These are phyloP conservation scores for Eragrostis nindensis DNA, from an alignment of 176 grass and related monocot genomes.

Conservation along the genomic window DNA sequence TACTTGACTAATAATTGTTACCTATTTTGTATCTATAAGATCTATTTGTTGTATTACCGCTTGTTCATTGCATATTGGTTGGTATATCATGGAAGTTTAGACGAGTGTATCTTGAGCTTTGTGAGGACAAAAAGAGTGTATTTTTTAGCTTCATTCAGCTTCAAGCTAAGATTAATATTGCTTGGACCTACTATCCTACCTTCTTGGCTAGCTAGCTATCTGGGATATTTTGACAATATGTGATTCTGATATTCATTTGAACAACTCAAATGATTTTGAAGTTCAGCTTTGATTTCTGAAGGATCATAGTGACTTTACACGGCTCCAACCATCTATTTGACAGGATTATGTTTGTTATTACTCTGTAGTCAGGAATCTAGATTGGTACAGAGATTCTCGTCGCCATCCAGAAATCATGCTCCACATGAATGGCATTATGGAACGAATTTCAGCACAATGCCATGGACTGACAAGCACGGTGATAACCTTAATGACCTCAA, in stretches of 20 bases:
- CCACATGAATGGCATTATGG: background rate
- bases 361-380: no score
- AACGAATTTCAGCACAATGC: background rate
- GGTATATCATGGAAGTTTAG: constrained; percentile 30
- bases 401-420: background rate
- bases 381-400: background rate
- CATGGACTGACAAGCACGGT: background rate
- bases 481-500: background rate
- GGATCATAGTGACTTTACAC: background rate
- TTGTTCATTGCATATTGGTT: constrained; percentile 9
- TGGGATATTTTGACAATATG: constrained; percentile 8
- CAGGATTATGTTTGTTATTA: no score
- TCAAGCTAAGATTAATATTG: background rate
- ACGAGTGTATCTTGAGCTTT: constrained; percentile 15
- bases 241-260: background rate
- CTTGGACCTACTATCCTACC: background rate
- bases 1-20: constrained; percentile 22
- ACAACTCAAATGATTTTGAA: background rate
- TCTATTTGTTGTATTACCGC: constrained; percentile 16
- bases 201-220: background rate
- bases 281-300: background rate
- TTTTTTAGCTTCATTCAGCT: constrained; percentile 10
- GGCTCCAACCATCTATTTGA: background rate
- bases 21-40: constrained; percentile 35
- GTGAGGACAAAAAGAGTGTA: constrained; percentile 27